phyloP scores from a whole-genome alignment of 768 basidiomycete genomes.

The Calocera viscosa region DNA sequence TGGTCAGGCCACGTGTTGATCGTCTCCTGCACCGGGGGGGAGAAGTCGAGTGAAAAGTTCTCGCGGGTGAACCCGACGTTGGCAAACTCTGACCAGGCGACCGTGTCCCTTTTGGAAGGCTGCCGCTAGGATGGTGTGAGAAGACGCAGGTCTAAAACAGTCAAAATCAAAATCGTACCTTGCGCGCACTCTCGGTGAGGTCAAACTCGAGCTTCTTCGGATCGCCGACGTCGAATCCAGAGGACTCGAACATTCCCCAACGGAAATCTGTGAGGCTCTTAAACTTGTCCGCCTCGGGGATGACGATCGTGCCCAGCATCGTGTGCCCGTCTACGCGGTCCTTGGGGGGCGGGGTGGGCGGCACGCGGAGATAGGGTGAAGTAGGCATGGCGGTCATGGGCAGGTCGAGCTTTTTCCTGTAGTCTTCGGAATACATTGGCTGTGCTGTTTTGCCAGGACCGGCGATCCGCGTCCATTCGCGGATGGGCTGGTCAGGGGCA shows the following conservation, averaged over 20 bases:
- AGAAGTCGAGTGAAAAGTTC: slow-evolving; percentile 74
- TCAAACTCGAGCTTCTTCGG: slow-evolving; percentile 83
- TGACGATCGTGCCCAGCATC: slow-evolving; percentile 21
- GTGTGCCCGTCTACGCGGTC: slow-evolving; percentile 19
- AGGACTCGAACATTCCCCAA: slow-evolving; percentile 83
- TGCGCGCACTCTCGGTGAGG: slow-evolving; percentile 73
- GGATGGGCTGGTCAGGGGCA: slow-evolving; percentile 29
- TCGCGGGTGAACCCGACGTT: slow-evolving; percentile 65
- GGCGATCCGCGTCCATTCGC: slow-evolving; percentile 61
- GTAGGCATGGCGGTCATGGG: slow-evolving; percentile 45
- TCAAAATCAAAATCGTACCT: slow-evolving; percentile 36
- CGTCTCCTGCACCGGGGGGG: slow-evolving; percentile 39
- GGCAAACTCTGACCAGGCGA: slow-evolving; percentile 88
- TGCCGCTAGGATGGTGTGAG: slow-evolving; percentile 8
- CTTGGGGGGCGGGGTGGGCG: background rate
- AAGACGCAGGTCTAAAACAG: background rate
- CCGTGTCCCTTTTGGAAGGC: slow-evolving; percentile 57
- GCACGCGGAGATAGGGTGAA: background rate
- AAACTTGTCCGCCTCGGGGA: slow-evolving; percentile 52
- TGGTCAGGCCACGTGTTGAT: slow-evolving; percentile 66
- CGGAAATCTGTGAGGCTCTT: slow-evolving; percentile 70
- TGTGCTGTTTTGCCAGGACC: slow-evolving; percentile 39
- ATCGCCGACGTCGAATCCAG: slow-evolving; percentile 52
- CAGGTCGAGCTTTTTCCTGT: slow-evolving; percentile 65
- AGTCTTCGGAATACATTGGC: slow-evolving; percentile 61